phyloP scores from a whole-genome alignment of 306 rosid genomes.

The Chamaecrista fasciculata region DNA sequence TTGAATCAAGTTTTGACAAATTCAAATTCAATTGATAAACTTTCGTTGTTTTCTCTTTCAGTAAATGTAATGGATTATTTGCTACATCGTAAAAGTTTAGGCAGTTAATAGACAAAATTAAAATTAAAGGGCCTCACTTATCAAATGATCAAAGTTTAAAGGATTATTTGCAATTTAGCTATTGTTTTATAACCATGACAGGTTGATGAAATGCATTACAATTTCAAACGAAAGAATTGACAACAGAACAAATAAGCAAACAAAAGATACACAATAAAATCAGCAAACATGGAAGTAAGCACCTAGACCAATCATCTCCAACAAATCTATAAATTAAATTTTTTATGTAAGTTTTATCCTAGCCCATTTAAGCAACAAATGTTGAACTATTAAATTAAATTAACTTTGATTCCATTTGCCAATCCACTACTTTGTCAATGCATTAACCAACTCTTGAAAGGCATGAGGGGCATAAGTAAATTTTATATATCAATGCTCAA shows the following conservation, averaged over 20 bases:
- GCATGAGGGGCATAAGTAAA: too few relatives aligned
- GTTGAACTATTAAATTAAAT: too few relatives aligned
- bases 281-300: slow-evolving; percentile 14
- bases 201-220: neutral
- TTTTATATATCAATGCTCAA: slow-evolving; percentile 36
- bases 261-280: neutral
- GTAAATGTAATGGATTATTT: neutral
- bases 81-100: neutral
- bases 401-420: too few relatives aligned
- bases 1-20: neutral
- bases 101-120: neutral
- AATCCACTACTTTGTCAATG: too few relatives aligned
- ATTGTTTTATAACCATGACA: neutral
- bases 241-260: slow-evolving; percentile 24
- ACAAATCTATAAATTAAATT: too few relatives aligned
- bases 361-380: too few relatives aligned
- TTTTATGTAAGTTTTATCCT: too few relatives aligned
- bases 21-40: neutral
- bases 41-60: neutral
- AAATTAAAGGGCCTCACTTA: too few relatives aligned
- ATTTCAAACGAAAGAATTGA: neutral
- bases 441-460: too few relatives aligned
- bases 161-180: neutral
- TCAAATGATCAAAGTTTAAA: neutral
- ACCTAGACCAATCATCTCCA: neutral